Evolutionary conservation across 2,329 filamentous ascomycete species (phyloP), one percentile per base, ranked within the genome.

Genomic region (Phyllosticta capitalensis): DNA sequence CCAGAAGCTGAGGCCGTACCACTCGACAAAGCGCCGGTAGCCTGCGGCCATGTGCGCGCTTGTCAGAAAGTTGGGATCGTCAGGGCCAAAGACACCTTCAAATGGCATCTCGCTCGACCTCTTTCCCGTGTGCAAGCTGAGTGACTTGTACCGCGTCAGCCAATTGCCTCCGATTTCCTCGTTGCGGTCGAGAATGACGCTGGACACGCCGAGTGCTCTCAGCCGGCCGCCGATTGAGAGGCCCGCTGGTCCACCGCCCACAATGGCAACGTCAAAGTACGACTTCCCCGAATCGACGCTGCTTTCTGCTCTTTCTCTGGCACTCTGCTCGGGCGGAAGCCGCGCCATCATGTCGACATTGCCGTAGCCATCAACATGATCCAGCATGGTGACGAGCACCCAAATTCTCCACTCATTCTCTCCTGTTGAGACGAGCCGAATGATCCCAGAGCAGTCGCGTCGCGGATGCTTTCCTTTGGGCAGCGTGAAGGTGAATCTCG

Each of bases 111-210:
- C 70, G 56, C 72, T 71, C 55, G 73, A 72, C 61, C 70, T 70
- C n/a, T 72, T 73, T 5, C 69, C 70, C 7, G 74, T 73, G 62
- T 75, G 73, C 26, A 72, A 70, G 12, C 74, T 73, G 9, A 75
- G 68, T 20, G 75, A 75, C 48, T 76, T 73, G 61, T 80, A 80
- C 54, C 78, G 69, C 54, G 73, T 69, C 1, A 68, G 68, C 78
- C 78, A 80, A 52, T 75, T 76, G 57, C 78, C 74, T 1, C 78
- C 77, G 4, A 79, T 69, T 0, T 69, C 64, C 21, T 67, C 65
- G 30, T 75, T 75, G 22, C 70, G 69, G 52, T 80, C 78, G 51
- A 80, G 68, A n/a, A 79, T 68, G 7, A 80, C 65, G 26, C 75
- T 72, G 0, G 69, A 69, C 4, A 78, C 62, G 2, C 72, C 71